Evolutionary conservation across 1,284 basidiomycete genomes (phyloP).

Genomic region (Sphagnurus paluster): DNA sequence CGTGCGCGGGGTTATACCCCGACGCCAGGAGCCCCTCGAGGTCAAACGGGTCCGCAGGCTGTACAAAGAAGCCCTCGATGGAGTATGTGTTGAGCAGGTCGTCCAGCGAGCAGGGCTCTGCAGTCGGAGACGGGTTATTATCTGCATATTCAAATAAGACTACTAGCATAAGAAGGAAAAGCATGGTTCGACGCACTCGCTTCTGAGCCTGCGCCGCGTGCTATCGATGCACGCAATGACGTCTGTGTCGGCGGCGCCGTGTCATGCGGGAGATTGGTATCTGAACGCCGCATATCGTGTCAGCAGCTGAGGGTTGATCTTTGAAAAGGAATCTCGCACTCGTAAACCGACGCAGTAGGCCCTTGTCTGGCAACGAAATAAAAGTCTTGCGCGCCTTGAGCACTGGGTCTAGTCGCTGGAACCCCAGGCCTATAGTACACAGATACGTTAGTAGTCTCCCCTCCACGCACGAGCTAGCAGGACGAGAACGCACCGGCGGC

Average conservation of each 20-base stretch:
- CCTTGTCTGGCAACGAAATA: constrained; percentile 8
- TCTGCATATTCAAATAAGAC: neutral
- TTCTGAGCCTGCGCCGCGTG: constrained; percentile 9
- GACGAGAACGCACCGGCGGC: constrained; percentile 8
- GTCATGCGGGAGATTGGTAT: constrained; percentile 5
- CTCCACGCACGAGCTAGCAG: neutral
- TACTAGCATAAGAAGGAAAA: neutral
- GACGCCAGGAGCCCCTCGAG: neutral
- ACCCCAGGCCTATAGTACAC: constrained; percentile 9
- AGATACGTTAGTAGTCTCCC: neutral
- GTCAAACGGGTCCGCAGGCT: constrained; percentile 1
- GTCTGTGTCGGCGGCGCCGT: neutral
- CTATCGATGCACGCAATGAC: constrained; percentile 8
- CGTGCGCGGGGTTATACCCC: neutral
- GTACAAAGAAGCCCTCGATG: constrained; percentile 2
- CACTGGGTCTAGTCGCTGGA: constrained; percentile 11
- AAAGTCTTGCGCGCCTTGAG: constrained; percentile 4
- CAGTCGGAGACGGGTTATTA: neutral
- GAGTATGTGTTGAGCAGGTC: neutral
- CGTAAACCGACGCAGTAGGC: constrained; percentile 9
- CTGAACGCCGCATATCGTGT: neutral
- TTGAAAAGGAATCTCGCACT: constrained; percentile 1
- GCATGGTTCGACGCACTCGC: constrained; percentile 3
- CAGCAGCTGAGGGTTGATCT: neutral
- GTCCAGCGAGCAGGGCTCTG: neutral